Base-by-base conservation (phyloP, 768 basidiomycete species). In the Asterophora parasitica region DNA sequence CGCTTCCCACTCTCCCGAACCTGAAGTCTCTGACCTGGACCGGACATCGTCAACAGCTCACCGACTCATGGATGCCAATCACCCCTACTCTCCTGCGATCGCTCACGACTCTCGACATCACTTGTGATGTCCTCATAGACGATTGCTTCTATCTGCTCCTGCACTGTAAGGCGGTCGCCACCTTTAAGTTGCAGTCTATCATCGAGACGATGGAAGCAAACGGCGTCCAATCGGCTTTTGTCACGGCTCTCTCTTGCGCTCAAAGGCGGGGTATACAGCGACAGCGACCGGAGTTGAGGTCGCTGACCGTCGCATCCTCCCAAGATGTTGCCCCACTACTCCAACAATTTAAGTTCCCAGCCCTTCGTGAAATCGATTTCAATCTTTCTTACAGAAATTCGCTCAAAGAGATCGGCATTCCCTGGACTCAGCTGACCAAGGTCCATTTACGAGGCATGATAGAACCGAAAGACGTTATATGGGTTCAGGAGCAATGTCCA, bases 1-100 rank as follows among this genome's bases (percentile, higher is more conserved):
- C n/a, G n/a, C 28, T 42, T 15, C 20, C 45, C 12, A 13, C 27
- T 6, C 31, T 47, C 10, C 4, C 5, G 9, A 51, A 47, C 16
- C 13, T 51, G 13, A 33, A 31, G 26, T 40, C 28, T 16, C 45
- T 51, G 40, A 43, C 38, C 5, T 51, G 45, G 45, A 46, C 12
- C 5, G 50, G 27, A 15, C 50, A 46, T 37, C 45, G 45, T 30
- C 26, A 42, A 30, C 50, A 51, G 35, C 19, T 51, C 3, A 8
- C 46, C 7, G 16, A 23, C 8, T 51, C 50, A 15, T 51, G 50
- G 50, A 5, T 30, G 5, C 10, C 28, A 10, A 30, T 30, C 28
- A 5, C 28, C 6, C 28, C 28, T 5, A 5, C 28, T 10, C 28
- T 30, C 28, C 28, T 30, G 10, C 28, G n/a, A n/a, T n/a, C n/a